phyloP scores from a whole-genome alignment of 768 basidiomycete species.

The Podaxis sp. region DNA sequence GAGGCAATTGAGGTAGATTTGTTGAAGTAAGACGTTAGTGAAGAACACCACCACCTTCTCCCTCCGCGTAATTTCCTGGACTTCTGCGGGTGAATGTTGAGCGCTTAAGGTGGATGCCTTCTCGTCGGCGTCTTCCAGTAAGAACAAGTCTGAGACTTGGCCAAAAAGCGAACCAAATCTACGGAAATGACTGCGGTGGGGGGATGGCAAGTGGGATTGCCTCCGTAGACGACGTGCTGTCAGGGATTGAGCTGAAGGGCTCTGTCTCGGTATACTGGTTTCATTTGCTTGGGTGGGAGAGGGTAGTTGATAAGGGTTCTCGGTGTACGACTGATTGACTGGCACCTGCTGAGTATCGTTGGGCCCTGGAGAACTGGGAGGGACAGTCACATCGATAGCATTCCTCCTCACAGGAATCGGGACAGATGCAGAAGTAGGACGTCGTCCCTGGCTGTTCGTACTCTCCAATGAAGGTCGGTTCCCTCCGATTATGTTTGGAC shows the following conservation, averaged over 20 bases:
- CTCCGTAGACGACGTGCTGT: neutral
- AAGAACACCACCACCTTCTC: neutral
- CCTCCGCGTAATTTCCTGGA: neutral
- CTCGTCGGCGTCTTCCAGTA: neutral
- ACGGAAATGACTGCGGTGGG: neutral
- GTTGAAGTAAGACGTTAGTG: constrained; percentile 18
- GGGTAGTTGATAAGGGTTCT: neutral
- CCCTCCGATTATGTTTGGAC: neutral
- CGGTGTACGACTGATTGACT: neutral
- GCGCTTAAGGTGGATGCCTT: neutral
- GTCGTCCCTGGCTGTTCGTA: neutral
- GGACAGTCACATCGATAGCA: neutral
- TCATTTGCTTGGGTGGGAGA: neutral
- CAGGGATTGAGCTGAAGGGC: neutral
- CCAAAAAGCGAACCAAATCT: neutral
- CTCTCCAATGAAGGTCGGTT: neutral
- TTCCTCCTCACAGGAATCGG: neutral
- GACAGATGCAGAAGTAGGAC: neutral
- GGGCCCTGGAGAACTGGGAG: neutral
- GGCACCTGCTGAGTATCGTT: neutral
- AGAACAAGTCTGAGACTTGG: neutral
- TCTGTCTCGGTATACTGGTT: neutral
- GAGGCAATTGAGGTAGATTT: constrained; percentile 31
- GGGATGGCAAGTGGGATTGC: neutral
- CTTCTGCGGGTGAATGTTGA: neutral